phyloP scores from a whole-genome alignment of 176 grass and related monocot genomes.

The Phoenix dactylifera region DNA sequence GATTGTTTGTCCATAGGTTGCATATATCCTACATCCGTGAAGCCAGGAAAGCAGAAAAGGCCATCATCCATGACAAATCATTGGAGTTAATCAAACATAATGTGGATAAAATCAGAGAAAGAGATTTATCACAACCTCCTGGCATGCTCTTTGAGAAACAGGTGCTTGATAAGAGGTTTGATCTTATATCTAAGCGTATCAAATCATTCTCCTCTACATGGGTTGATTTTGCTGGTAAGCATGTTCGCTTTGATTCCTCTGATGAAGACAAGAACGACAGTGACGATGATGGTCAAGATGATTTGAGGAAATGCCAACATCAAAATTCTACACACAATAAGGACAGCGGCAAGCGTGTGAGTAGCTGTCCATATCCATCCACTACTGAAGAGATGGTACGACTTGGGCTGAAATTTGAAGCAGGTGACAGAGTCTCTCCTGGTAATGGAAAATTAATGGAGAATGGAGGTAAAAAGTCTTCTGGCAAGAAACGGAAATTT shows the following conservation, averaged over 20 bases:
- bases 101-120: slow-evolving; percentile 27
- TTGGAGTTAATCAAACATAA: slow-evolving; percentile 10
- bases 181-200: slow-evolving; percentile 44
- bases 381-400: slow-evolving; percentile 74
- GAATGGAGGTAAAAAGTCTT: slow-evolving; percentile 7
- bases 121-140: slow-evolving; percentile 33
- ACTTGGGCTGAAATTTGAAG: slow-evolving; percentile 70
- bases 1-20: slow-evolving; percentile 43
- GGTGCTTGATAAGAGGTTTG: slow-evolving; percentile 50
- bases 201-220: slow-evolving; percentile 26
- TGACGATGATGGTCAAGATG: slow-evolving; percentile 22
- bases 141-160: slow-evolving; percentile 38
- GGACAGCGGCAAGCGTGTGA: slow-evolving; percentile 33
- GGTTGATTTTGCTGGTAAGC: slow-evolving; percentile 39
- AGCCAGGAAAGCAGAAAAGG: slow-evolving; percentile 46
- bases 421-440: slow-evolving; percentile 27
- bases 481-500: slow-evolving; percentile 50
- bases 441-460: slow-evolving; percentile 25
- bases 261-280: slow-evolving; percentile 34
- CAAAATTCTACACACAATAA: slow-evolving; percentile 25
- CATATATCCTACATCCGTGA: slow-evolving; percentile 53
- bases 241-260: slow-evolving; percentile 69
- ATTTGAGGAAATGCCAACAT: slow-evolving; percentile 26
- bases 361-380: slow-evolving; percentile 85
- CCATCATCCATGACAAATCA: slow-evolving; percentile 14